A percentile compares a stretch with the other conserved stretches of the same genome.
Evolutionary conservation across 2,329 filamentous ascomycete genomes (phyloP).

Genomic region (Boeremia lycopersici): DNA sequence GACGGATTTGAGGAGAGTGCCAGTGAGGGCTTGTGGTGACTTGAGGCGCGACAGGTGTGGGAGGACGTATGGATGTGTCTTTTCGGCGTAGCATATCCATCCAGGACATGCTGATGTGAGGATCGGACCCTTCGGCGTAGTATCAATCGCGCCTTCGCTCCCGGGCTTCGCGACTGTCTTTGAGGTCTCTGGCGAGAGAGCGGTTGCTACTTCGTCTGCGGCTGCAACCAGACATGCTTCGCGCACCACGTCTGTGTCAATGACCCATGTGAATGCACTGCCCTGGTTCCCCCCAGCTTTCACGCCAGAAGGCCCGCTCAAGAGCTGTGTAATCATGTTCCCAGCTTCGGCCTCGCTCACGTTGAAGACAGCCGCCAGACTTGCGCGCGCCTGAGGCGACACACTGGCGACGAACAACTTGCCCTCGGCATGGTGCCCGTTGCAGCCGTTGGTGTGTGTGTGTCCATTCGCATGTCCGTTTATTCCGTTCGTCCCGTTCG

Average conservation of each 20-base stretch:
- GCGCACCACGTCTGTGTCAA: conserved; percentile 85
- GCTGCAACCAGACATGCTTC: conserved; percentile 77
- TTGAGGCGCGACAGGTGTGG: conserved; percentile 91
- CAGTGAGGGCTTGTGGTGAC: conserved; percentile 89
- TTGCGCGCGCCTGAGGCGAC: conserved; percentile 88
- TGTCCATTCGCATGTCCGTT: conserved; percentile 23
- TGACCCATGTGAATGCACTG: conserved; percentile 84
- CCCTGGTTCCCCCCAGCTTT: conserved; percentile 71
- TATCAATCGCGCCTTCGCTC: conserved; percentile 48
- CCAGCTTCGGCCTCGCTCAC: conserved; percentile 76
- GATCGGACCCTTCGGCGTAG: conserved; percentile 65
- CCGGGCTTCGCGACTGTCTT: conserved; percentile 32
- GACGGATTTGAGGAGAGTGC: conserved; percentile 86
- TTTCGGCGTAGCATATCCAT: conserved; percentile 99
- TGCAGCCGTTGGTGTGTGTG: conserved; percentile 16
- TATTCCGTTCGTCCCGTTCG: conserved; percentile 27
- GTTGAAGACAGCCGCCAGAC: conserved; percentile 81
- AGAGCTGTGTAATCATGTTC: conserved; percentile 79
- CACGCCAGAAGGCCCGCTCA: conserved; percentile 73
- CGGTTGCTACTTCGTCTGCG: conserved; percentile 54
- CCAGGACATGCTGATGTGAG: conserved; percentile 92
- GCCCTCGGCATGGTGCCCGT: conserved; percentile 52
- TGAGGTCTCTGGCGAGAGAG: conserved; percentile 37
- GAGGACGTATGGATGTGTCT: conserved; percentile 92
- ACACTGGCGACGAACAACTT: conserved; percentile 91